Base-by-base conservation (phyloP, 495 filamentous ascomycete species). In the Penicillium maclennaniae region DNA sequence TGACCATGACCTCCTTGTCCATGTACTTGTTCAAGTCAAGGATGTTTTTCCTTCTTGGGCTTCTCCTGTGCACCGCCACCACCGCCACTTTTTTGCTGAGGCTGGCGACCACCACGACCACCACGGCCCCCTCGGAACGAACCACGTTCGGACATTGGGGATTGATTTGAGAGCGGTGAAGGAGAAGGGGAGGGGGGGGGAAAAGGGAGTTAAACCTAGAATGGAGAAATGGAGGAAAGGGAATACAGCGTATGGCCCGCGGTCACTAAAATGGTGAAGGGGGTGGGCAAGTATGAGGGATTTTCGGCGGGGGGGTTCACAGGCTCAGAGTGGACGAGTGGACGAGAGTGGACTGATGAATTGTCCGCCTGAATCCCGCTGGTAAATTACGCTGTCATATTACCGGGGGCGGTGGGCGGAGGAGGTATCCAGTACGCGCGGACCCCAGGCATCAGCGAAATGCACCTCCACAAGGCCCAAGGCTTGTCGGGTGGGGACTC, bases 41-140 rank as follows among this genome's bases (percentile, higher is more conserved):
- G 62, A 98, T 98, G 66, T 97, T 96, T 96, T 68, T 98, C 92
- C 75, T 97, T 96, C 81, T 96, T 96, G 53, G 91, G 89, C 58
- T 88, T 86, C 66, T 90, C 86, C 54, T 79, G 74, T 59, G 64
- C 69, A 56, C 71, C 73, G 62, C 70, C 69, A 63, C 72, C 69
- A 69, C 75, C 73, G 67, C 77, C 80, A 69, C 79, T 72, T 65
- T 68, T 63, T 53, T 68, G 62, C 48, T 67, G 63, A 41, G 58
- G 56, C 51, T 67, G 65, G 50, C 65, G 69, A 53, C 75, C 73
- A 47, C 71, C 69, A 56, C 75, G 70, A 49, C 75, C 72, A 49
- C 75, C 72, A 47, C 79, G 72, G 49, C 76, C 69, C 55, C 76
- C 83, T 56, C 84, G 81, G 72, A 83, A 83, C 43, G 76, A 75